These are phyloP conservation scores for Lunularia cruciata DNA, from an alignment of 225 moss, liverwort and hornwort species.

Conservation along the genomic window DNA sequence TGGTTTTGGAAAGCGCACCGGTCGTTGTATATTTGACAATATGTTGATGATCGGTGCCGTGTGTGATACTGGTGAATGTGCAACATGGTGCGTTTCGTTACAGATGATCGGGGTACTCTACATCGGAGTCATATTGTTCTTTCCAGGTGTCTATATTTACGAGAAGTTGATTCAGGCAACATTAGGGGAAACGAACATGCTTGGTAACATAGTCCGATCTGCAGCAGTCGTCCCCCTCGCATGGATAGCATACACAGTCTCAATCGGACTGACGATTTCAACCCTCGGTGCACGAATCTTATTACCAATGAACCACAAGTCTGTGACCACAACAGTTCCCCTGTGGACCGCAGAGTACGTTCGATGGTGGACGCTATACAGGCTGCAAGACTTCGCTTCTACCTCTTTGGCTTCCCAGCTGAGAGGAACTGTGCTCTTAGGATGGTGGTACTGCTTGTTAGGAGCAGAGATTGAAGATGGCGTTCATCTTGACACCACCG, in stretches of 20 bases:
- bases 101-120: constrained; percentile 39
- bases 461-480: constrained; percentile 38
- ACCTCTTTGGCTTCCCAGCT: constrained; percentile 21
- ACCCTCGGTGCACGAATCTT: constrained; percentile 25
- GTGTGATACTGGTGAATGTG: no score
- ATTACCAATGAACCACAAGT: constrained; percentile 30
- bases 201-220: constrained; percentile 5
- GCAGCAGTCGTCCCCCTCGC: constrained; percentile 27
- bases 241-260: constrained; percentile 34
- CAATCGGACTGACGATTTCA: constrained; percentile 19
- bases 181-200: background rate
- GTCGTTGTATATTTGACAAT: no score
- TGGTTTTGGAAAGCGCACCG: no score
- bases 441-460: constrained; percentile 39
- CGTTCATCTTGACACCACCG: constrained; percentile 33
- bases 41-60: no score
- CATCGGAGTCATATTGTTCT: constrained; percentile 28
- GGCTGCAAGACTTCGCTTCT: constrained; percentile 43
- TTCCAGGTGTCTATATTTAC: constrained; percentile 39
- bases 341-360: constrained; percentile 47
- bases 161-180: constrained; percentile 17
- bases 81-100: no score
- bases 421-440: constrained; percentile 34
- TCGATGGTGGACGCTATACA: constrained; percentile 45
- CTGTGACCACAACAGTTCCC: constrained; percentile 21